Conservation (phyloP, 2,329 filamentous ascomycete genomes). For the Colletotrichum magnum region DNA sequence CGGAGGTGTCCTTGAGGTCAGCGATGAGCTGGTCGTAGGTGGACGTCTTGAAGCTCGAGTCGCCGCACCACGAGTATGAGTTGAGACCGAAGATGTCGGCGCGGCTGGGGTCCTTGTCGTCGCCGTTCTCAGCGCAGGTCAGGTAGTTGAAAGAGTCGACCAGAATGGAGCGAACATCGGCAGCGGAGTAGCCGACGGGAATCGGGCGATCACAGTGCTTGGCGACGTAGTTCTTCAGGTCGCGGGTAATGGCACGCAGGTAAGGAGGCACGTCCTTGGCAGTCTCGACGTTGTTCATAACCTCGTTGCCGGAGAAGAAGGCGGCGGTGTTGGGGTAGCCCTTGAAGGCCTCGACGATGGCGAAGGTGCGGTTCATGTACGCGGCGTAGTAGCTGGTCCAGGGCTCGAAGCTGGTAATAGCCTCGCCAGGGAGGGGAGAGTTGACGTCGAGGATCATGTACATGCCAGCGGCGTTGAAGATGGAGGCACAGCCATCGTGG, state of each 20-base stretch:
- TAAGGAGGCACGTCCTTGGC: conserved; percentile 77
- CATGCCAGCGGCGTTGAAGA: conserved; percentile 78
- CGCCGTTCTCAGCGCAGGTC: conserved; percentile 72
- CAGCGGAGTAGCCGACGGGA: conserved; percentile 85
- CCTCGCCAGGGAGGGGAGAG: conserved; percentile 72
- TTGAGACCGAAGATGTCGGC: conserved; percentile 85
- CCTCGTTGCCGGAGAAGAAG: conserved; percentile 86
- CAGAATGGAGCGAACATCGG: conserved; percentile 81
- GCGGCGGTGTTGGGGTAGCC: conserved; percentile 76
- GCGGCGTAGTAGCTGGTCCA: conserved; percentile 71
- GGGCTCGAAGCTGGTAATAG: conserved; percentile 67
- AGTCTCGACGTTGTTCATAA: conserved; percentile 76
- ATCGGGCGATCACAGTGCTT: conserved; percentile 77
- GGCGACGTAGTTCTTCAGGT: conserved; percentile 86
- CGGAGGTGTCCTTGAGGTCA: conserved; percentile 75
- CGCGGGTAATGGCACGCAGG: conserved; percentile 80
- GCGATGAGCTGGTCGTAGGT: conserved; percentile 74
- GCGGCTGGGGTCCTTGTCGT: conserved; percentile 71
- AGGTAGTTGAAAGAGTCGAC: conserved; percentile 84
- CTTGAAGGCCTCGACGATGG: conserved; percentile 77
- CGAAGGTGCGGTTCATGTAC: conserved; percentile 77
- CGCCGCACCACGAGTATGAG: conserved; percentile 78
- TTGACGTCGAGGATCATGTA: conserved; percentile 80
- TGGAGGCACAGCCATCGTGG: conserved; percentile 76
- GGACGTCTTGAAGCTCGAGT: conserved; percentile 73